These are phyloP conservation scores for Mycena latifolia DNA, from an alignment of 768 basidiomycete species.

Conservation along the genomic window DNA sequence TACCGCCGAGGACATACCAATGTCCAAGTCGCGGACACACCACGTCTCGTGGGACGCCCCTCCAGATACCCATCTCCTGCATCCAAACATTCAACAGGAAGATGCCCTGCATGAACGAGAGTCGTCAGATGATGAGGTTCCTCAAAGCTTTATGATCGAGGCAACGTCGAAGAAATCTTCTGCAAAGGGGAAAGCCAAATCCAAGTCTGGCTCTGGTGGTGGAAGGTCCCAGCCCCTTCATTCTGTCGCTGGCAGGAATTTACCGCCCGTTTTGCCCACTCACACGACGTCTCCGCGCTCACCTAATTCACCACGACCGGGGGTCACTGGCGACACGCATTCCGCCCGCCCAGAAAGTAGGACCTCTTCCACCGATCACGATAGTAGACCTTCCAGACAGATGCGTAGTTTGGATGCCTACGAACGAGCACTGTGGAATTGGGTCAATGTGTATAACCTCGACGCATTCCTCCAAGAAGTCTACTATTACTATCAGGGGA, in stretches of 20 bases:
- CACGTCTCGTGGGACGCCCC: conserved; percentile 71
- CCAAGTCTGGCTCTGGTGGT: conserved; percentile 24
- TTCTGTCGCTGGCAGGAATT: conserved; percentile 58
- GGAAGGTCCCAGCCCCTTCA: conserved; percentile 64
- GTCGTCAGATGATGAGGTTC: conserved; percentile 86
- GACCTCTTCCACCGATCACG: conserved; percentile 44
- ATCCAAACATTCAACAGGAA: conserved; percentile 79
- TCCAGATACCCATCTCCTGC: conserved; percentile 50
- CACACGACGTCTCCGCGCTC: conserved; percentile 45
- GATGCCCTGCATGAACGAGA: conserved; percentile 72
- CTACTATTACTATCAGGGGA: conserved; percentile 96
- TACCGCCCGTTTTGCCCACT: conserved; percentile 54
- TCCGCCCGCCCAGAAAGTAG: conserved; percentile 42
- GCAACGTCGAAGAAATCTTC: conserved; percentile 61
- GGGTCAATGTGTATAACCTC: conserved; percentile 98
- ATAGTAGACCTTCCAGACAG: conserved; percentile 52
- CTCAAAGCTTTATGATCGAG: conserved; percentile 89
- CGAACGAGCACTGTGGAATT: conserved; percentile 96
- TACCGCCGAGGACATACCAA: conserved; percentile 38
- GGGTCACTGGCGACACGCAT: background rate
- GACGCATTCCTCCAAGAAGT: conserved; percentile 96
- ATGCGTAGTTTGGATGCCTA: conserved; percentile 84
- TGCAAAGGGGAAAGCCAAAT: conserved; percentile 45
- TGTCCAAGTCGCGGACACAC: conserved; percentile 52
- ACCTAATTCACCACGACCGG: conserved; percentile 29